Evolutionary conservation across 768 basidiomycete species (phyloP).

Genomic region (Crassisporium funariophilum): DNA sequence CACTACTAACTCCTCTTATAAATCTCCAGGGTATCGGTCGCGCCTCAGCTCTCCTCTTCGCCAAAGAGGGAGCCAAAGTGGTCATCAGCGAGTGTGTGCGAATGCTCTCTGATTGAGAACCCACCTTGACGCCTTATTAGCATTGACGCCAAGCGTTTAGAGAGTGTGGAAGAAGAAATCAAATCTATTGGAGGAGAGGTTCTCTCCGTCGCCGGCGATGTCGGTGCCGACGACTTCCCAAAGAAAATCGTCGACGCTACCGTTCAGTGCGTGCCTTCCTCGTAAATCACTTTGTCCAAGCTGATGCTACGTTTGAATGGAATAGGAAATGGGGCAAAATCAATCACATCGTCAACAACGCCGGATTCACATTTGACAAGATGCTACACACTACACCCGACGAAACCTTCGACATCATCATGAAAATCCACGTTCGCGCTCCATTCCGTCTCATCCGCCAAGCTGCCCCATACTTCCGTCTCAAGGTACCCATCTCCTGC

Average conservation of each 20-base stretch:
- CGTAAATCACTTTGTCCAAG: background rate
- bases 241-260: conserved; percentile 77
- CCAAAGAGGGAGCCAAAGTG: conserved; percentile 84
- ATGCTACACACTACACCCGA: conserved; percentile 89
- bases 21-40: conserved; percentile 71
- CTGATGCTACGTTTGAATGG: background rate
- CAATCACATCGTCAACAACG: conserved; percentile 87
- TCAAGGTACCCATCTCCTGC: conserved; percentile 61
- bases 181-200: conserved; percentile 71
- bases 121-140: conserved; percentile 33
- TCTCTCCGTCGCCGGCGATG: conserved; percentile 76
- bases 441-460: conserved; percentile 85
- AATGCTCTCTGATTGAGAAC: conserved; percentile 2
- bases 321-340: conserved; percentile 82
- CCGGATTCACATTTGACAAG: conserved; percentile 81
- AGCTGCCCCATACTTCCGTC: conserved; percentile 82
- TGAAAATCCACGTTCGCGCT: conserved; percentile 83
- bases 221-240: conserved; percentile 82
- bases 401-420: conserved; percentile 78
- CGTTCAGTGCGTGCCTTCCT: conserved; percentile 54
- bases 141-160: conserved; percentile 71
- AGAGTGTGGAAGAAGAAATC: conserved; percentile 72
- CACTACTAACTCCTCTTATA: background rate
- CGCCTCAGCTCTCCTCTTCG: conserved; percentile 74
- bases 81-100: conserved; percentile 75